Evolutionary conservation across 768 basidiomycete genomes (phyloP), one percentile per base, ranked within the genome.

Genomic region (Candolleomyces efflorescens): DNA sequence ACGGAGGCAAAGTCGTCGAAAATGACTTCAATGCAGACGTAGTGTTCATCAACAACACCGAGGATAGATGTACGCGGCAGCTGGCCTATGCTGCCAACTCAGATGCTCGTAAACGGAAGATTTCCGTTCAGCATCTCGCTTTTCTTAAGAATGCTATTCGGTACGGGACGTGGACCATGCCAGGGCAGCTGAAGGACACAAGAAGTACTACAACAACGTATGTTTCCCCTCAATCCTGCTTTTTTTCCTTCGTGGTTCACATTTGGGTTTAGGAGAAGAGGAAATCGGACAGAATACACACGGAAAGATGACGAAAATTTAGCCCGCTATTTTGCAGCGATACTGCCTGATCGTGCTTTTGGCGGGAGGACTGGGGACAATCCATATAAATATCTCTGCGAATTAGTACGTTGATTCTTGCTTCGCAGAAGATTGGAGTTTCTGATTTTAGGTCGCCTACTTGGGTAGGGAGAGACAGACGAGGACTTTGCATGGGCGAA

Each of bases 291-390:
- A 2, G 47, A 55, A 38, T 82, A 72, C 49, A 78, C 78, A 0
- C 10, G 38, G 5, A 67, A 72, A 13, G 79, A 82, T 32, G 78
- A 78, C 27, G 48, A 69, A 3, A 55, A 73, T 6, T 58, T 82
- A 17, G 69, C 67, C 26, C 50, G 63, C 13, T 79, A 72, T 44
- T 54, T 81, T 5, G 75, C 79, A 9, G 59, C 59, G 22, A 58
- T 56, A 17, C 66, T 76, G 5, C 79, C 78, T 12, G 59, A 75
- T n/a, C 59, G 63, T 38, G 56, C 52, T 0, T 58, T 63, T 18
- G 80, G 80, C 2, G 81, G 81, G 15, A 72, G 79, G n/a, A 43
- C 48, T 1, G 77, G 78, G 0, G 49, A 71, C 4, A 64, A 54
- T 7, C 41, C 80, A 1, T 82, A 76, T 61, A 56, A 65, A 7